A percentile compares a stretch with the other conserved stretches of the same genome.
Evolutionary conservation across 1,284 basidiomycete genomes (phyloP).

Genomic region (Tylopilus orsonianus): DNA sequence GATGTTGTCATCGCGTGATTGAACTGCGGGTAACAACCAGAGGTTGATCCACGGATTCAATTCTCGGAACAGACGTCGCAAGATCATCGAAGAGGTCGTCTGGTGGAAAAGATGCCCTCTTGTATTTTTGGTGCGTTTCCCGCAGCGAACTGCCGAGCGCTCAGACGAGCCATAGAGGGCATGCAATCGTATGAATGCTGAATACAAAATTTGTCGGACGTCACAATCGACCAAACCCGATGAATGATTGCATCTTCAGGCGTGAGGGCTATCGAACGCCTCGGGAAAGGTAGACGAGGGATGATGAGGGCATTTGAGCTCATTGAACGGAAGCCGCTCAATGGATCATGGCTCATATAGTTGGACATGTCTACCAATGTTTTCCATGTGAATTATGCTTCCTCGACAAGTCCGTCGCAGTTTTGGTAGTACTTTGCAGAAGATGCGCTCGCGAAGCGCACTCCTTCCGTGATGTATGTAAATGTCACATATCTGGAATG

Average conservation of each 20-base stretch:
- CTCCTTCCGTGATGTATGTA: constrained; percentile 34
- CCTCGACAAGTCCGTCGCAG: constrained; percentile 27
- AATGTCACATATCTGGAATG: constrained; percentile 27
- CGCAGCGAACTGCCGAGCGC: constrained; percentile 6
- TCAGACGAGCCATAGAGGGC: neutral
- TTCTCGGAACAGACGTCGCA: neutral
- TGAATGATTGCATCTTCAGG: constrained; percentile 24
- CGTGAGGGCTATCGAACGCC: constrained; percentile 19
- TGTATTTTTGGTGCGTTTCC: constrained; percentile 11
- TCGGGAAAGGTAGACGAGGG: constrained; percentile 31
- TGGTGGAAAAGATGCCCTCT: constrained; percentile 21
- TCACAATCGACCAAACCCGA: constrained; percentile 27
- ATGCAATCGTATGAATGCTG: constrained; percentile 4
- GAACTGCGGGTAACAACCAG: constrained; percentile 5
- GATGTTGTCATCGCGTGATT: constrained; percentile 15
- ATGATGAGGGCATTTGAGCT: constrained; percentile 19
- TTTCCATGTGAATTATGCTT: constrained; percentile 24
- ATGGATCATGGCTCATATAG: constrained; percentile 5
- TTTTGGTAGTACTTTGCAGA: constrained; percentile 19
- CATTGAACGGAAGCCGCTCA: constrained; percentile 12
- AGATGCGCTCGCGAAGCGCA: constrained; percentile 30
- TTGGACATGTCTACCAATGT: constrained; percentile 23
- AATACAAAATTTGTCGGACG: constrained; percentile 16
- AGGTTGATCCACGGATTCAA: constrained; percentile 17
- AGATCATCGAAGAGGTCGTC: constrained; percentile 18